phyloP scores from a whole-genome alignment of 1,284 basidiomycete genomes.

The Sphagnurus paluster region DNA sequence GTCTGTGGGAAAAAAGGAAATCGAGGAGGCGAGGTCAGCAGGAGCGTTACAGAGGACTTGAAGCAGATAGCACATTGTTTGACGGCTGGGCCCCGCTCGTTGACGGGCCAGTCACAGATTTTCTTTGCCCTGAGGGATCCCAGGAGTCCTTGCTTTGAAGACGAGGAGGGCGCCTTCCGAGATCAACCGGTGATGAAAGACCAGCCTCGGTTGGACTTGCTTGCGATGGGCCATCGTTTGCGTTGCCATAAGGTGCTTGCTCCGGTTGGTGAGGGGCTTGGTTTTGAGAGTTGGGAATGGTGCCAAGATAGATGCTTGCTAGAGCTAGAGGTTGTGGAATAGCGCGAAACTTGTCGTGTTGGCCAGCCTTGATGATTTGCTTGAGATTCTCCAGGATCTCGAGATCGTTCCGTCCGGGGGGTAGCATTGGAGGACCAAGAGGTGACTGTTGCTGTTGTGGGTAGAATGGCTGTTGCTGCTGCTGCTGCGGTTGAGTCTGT shows the following conservation, averaged over 20 bases:
- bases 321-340: constrained; percentile 63
- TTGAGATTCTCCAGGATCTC: constrained; percentile 73
- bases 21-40: constrained; percentile 14
- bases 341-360: constrained; percentile 68
- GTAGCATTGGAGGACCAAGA: constrained; percentile 21
- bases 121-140: constrained; percentile 21
- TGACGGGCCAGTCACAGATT: constrained; percentile 10
- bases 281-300: constrained; percentile 31
- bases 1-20: constrained; percentile 17
- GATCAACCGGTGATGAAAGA: constrained; percentile 24
- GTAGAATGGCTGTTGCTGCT: constrained; percentile 21
- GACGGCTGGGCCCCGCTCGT: constrained; percentile 17
- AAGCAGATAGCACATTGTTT: constrained; percentile 31
- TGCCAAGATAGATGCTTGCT: constrained; percentile 61
- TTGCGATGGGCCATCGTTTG: constrained; percentile 17
- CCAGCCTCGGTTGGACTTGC: constrained; percentile 18
- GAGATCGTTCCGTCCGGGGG: constrained; percentile 58
- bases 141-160: constrained; percentile 28
- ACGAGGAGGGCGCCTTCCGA: constrained; percentile 27
- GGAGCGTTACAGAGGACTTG: constrained; percentile 15
- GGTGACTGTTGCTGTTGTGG: constrained; percentile 15
- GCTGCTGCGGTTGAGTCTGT: constrained; percentile 21
- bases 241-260: constrained; percentile 26
- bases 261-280: constrained; percentile 36
- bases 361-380: constrained; percentile 63